Percentiles rank a stretch among this genome's conserved stretches.
phyloP scores from a whole-genome alignment of 192 early-diverging fungal species.

The Gaertneriomyces sp. region DNA sequence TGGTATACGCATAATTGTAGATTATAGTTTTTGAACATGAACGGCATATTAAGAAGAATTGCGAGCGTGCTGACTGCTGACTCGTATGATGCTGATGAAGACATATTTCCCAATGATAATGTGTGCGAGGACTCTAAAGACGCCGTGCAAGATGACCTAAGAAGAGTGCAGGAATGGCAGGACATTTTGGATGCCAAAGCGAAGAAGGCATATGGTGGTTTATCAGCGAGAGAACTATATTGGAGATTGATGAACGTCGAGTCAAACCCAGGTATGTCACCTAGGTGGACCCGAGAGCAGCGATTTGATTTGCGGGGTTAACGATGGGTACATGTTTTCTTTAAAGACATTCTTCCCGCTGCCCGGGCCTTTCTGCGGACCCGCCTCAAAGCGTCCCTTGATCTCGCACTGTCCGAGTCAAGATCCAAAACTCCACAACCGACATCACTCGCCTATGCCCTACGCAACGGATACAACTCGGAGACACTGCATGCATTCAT shows the following conservation, averaged over 20 bases:
- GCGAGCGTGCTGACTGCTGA: no score
- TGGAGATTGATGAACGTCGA: conserved; percentile 22
- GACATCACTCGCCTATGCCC: not conserved
- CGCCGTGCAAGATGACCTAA: no score
- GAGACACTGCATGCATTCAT: conserved; percentile 10
- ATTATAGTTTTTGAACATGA: no score
- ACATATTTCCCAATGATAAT: no score
- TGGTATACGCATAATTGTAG: no score
- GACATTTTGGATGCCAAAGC: not conserved
- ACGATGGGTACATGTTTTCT: not conserved
- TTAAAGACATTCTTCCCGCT: not conserved
- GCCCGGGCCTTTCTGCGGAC: conserved; percentile 9
- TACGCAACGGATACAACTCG: conserved; percentile 14
- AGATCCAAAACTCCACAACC: not conserved
- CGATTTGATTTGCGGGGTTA: not conserved
- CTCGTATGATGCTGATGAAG: no score
- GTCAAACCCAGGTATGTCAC: conserved; percentile 9
- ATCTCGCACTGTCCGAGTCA: not conserved
- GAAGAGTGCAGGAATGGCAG: not conserved
- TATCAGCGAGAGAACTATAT: conserved; percentile 16
- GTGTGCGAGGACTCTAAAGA: no score
- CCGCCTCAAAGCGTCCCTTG: not conserved
- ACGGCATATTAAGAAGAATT: no score
- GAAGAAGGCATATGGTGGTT: not conserved
- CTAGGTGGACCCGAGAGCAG: not conserved